Base-by-base conservation (phyloP, 148 eudicot species). In the Simmondsia chinensis region DNA sequence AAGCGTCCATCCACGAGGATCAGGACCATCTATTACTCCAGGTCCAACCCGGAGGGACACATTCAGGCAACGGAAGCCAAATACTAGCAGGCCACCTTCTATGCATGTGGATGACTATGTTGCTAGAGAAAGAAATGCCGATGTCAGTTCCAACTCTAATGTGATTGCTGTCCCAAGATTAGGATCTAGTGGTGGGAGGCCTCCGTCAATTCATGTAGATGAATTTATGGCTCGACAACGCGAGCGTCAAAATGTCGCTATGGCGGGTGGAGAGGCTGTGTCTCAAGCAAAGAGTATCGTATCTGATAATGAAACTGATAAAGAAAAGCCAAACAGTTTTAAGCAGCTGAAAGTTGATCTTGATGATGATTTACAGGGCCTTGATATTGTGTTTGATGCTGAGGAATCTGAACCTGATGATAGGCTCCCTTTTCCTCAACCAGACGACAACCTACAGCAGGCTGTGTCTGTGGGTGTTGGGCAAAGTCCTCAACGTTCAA, bases 91-190 rank as follows among this genome's bases (percentile, higher is more conserved):
- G 60, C 96, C 89, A n/a, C 89, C 99, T 30, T 93, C 99, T 45
- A 86, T 80, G 96, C 99, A 93, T 21, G 99, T 93, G 12, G 99
- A 93, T 67, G 96, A 93, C 67, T 93, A 86, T 63, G 82, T 82
- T 59, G 99, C 99, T 16, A 67, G 99, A 51, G 96, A 93, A 62
- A 80, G 99, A 63, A 93, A 75, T 67, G 72, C 61, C 28, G 97
- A 85, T 59, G 82, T 79, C 61, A 44, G 70, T 43, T 39, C 64
- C 25, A 85, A 70, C 44, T 63, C 95, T 43, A 91, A 79, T 63
- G 94, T 93, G 31, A 93, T 93, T 64, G 77, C 94, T n/a, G 57
- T 93, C 50, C 96, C 80, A 33, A 76, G 95, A 35, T 21, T 71
- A 20, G 96, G 99, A 46, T 75, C 97, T 29, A 57, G 73, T 30